phyloP scores from a whole-genome alignment of 257 asterid species.

The Datura wrightii region DNA sequence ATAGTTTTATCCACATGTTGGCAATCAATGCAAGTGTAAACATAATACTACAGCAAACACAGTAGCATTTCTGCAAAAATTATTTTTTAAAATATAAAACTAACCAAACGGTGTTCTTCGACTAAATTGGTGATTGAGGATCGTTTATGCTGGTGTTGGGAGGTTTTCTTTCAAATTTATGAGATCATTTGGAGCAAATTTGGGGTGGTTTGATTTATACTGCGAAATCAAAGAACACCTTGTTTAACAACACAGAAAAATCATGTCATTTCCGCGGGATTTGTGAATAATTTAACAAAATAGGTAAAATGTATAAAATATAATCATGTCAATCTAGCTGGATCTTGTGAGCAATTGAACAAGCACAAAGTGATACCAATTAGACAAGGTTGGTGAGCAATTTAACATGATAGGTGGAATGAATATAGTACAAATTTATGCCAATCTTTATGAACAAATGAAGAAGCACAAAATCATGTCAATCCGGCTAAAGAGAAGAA shows the following conservation, averaged over 20 bases:
- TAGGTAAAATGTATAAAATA: neutral
- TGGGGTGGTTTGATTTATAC: neutral
- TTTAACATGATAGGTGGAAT: neutral
- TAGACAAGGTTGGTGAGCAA: neutral
- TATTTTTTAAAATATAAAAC: too few relatives aligned
- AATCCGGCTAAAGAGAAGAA: too few relatives aligned
- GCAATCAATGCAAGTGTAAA: neutral
- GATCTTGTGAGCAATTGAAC: neutral
- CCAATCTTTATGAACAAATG: neutral
- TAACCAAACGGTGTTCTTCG: neutral
- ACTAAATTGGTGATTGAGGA: neutral
- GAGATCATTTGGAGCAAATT: neutral
- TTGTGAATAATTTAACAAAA: neutral
- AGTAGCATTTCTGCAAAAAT: neutral
- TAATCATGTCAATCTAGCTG: neutral
- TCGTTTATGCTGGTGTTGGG: neutral
- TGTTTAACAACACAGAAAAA: neutral
- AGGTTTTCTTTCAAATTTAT: neutral
- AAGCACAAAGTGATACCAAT: neutral
- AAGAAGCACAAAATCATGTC: neutral
- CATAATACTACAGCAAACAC: neutral
- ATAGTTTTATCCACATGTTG: neutral
- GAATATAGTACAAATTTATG: neutral
- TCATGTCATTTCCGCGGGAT: neutral
- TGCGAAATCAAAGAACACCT: neutral